phyloP scores from a whole-genome alignment of 2,329 filamentous ascomycete genomes.

The Claviceps monticola region DNA sequence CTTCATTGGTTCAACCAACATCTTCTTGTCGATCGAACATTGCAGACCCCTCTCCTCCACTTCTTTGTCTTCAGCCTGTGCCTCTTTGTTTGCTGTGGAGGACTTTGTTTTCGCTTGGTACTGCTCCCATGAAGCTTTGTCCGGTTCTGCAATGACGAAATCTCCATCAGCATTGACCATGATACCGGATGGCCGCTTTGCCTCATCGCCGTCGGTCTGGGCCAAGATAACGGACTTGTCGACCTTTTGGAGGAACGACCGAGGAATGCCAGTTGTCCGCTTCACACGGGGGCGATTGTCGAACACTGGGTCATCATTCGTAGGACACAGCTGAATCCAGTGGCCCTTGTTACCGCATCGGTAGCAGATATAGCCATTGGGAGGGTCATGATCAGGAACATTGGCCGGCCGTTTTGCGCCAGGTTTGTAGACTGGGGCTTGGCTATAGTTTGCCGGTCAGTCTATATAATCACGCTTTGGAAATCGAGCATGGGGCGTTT shows the following conservation, averaged over 20 bases:
- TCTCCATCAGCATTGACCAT: conserved; percentile 98
- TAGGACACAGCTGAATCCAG: conserved; percentile 96
- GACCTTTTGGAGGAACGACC: conserved; percentile 88
- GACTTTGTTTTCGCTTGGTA: conserved; percentile 92
- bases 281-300: conserved; percentile 90
- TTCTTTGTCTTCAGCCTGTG: conserved; percentile 68
- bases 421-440: conserved; percentile 47
- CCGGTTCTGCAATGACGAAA: conserved; percentile 90
- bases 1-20: conserved; percentile 98
- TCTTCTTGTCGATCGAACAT: conserved; percentile 91
- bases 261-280: conserved; percentile 90
- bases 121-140: conserved; percentile 92
- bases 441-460: conserved; percentile 29
- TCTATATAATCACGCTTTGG: not conserved
- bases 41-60: conserved; percentile 77
- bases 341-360: conserved; percentile 96
- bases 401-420: conserved; percentile 54
- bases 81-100: conserved; percentile 67
- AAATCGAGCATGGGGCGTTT: not conserved
- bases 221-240: conserved; percentile 72
- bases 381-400: conserved; percentile 84
- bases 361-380: conserved; percentile 90
- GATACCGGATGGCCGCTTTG: conserved; percentile 74
- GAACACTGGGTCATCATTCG: conserved; percentile 94
- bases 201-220: conserved; percentile 64